Conservation (phyloP, 2,329 filamentous ascomycete species). For the Ceratocystis ficicola region DNA sequence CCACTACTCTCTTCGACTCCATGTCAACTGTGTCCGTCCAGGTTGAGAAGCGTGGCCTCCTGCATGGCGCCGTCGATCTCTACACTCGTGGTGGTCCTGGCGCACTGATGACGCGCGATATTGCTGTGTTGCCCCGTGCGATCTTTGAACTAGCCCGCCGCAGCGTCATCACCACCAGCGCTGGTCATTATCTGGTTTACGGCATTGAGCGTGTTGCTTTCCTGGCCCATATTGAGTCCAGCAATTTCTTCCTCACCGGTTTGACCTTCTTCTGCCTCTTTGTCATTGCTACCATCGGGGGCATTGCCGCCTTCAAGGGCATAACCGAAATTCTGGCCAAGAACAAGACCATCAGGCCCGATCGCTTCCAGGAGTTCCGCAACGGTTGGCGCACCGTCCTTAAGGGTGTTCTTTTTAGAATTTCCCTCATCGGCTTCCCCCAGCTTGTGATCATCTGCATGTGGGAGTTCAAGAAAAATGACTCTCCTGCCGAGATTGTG, state of each 20-base stretch:
- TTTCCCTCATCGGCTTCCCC: conserved; percentile 81
- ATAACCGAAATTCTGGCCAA: conserved; percentile 64
- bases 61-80: conserved; percentile 30
- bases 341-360: conserved; percentile 63
- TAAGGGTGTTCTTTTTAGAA: conserved; percentile 85
- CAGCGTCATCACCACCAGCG: conserved; percentile 40
- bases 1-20: conserved; percentile 64
- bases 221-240: conserved; percentile 68
- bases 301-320: conserved; percentile 68
- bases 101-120: conserved; percentile 36
- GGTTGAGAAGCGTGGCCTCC: conserved; percentile 52
- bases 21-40: conserved; percentile 68
- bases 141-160: conserved; percentile 40
- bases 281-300: conserved; percentile 58
- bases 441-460: conserved; percentile 82
- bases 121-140: conserved; percentile 39
- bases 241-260: conserved; percentile 88
- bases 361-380: conserved; percentile 86
- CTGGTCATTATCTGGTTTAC: conserved; percentile 51
- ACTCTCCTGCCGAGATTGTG: conserved; percentile 76
- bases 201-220: conserved; percentile 88
- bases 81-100: conserved; percentile 37
- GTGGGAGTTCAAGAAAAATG: conserved; percentile 80
- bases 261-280: conserved; percentile 82
- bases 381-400: conserved; percentile 87